These are phyloP conservation scores for Echites panduratus DNA, from an alignment of 257 asterid species.

Conservation along the genomic window DNA sequence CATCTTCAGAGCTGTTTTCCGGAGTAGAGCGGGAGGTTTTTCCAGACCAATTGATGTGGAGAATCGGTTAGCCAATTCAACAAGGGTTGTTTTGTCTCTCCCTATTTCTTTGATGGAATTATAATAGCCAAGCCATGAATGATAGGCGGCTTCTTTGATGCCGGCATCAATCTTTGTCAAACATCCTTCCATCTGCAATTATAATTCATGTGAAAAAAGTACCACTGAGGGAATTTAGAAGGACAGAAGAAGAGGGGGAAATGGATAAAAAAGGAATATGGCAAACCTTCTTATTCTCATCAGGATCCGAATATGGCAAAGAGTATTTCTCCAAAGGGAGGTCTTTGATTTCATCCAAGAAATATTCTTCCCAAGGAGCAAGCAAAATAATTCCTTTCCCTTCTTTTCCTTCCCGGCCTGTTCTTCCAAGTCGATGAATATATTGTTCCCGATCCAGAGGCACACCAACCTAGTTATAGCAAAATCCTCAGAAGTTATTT, in stretches of 20 bases:
- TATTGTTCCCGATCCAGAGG: slow-evolving; percentile 83
- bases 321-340: slow-evolving; percentile 59
- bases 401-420: slow-evolving; percentile 85
- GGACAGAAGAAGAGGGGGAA: too few species aligned
- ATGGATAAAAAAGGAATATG: background rate
- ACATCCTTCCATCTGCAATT: slow-evolving; percentile 54
- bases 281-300: slow-evolving; percentile 49
- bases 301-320: slow-evolving; percentile 37
- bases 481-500: slow-evolving; percentile 6
- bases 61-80: slow-evolving; percentile 68
- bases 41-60: slow-evolving; percentile 72
- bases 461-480: slow-evolving; percentile 56
- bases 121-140: slow-evolving; percentile 89
- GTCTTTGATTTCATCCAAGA: slow-evolving; percentile 71
- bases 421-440: slow-evolving; percentile 86
- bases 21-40: slow-evolving; percentile 63
- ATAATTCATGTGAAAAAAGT: background rate
- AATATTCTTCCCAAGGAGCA: slow-evolving; percentile 90
- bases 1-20: slow-evolving; percentile 81
- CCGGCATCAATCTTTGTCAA: slow-evolving; percentile 58
- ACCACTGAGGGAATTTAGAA: background rate
- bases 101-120: slow-evolving; percentile 62
- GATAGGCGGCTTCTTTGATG: slow-evolving; percentile 80
- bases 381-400: slow-evolving; percentile 75
- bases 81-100: slow-evolving; percentile 79